phyloP scores from a whole-genome alignment of 345 rosid genomes.

The Citrus medica region DNA sequence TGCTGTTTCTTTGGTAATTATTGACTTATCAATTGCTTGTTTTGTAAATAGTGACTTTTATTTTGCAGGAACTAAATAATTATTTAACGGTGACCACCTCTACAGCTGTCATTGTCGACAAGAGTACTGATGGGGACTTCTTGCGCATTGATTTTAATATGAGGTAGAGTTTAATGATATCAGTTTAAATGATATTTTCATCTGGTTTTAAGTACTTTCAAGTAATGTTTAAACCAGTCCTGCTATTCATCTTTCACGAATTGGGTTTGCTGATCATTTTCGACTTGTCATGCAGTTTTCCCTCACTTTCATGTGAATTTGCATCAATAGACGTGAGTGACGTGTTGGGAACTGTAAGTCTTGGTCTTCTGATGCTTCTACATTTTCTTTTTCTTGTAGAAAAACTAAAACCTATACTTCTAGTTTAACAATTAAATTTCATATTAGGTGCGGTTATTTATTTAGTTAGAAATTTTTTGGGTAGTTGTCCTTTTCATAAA shows the following conservation, averaged over 20 bases:
- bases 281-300: conserved; percentile 62
- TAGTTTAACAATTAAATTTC: neutral
- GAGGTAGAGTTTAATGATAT: conserved; percentile 43
- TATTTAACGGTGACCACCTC: conserved; percentile 78
- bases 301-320: conserved; percentile 96
- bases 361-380: conserved; percentile 14
- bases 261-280: conserved; percentile 25
- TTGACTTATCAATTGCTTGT: neutral
- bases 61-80: conserved; percentile 73
- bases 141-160: conserved; percentile 88
- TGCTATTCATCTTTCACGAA: neutral
- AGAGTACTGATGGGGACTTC: conserved; percentile 87
- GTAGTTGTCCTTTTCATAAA: neutral
- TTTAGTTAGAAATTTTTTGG: too few relatives aligned
- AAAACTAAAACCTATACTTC: neutral
- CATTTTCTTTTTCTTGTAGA: conserved; percentile 5
- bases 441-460: neutral
- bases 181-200: neutral
- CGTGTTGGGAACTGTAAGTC: conserved; percentile 98
- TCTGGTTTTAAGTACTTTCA: neutral
- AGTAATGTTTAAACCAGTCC: neutral
- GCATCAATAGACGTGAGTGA: conserved; percentile 94
- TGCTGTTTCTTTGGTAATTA: neutral
- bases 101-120: conserved; percentile 85
- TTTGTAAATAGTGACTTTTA: neutral